phyloP scores from a whole-genome alignment of 352 stramenopile species.

The Phytophthora citricola region DNA sequence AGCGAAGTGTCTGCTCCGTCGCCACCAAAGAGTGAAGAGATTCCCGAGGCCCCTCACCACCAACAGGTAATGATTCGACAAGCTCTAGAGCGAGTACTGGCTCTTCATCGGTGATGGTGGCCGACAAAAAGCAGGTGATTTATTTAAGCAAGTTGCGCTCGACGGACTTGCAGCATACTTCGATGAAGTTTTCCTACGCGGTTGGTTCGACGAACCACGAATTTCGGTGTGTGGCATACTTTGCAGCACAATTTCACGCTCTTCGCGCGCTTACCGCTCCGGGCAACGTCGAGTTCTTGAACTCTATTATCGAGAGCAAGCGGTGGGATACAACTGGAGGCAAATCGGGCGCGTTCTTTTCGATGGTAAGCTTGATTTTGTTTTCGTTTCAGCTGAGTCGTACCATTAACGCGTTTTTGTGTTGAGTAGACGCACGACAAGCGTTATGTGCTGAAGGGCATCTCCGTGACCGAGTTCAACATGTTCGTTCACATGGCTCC shows the following conservation, averaged over 20 bases:
- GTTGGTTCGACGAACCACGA: conserved; percentile 55
- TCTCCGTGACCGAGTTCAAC: conserved; percentile 89
- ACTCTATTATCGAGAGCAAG: conserved; percentile 82
- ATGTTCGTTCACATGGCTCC: conserved; percentile 92
- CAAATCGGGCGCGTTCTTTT: conserved; percentile 89
- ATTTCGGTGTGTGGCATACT: conserved; percentile 79
- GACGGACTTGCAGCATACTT: conserved; percentile 76
- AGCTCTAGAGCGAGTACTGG: conserved; percentile 14
- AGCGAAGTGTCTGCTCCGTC: conserved; percentile 32
- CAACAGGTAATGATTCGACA: conserved; percentile 1
- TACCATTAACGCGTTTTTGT: conserved; percentile 8
- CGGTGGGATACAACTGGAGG: conserved; percentile 80
- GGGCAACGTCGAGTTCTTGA: conserved; percentile 82
- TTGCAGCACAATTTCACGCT: conserved; percentile 85
- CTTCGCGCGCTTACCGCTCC: conserved; percentile 69
- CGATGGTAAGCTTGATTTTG: conserved; percentile 54
- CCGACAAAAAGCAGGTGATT: conserved; percentile 48
- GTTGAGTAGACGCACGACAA: conserved; percentile 77
- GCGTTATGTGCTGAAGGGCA: conserved; percentile 86
- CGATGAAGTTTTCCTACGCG: conserved; percentile 82
- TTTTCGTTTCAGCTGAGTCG: background rate
- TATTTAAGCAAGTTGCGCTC: conserved; percentile 79
- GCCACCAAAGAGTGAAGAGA: conserved; percentile 23
- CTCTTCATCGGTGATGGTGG: conserved; percentile 26
- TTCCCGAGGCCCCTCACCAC: conserved; percentile 9